phyloP scores from a whole-genome alignment of 2,329 filamentous ascomycete species.

The Orbilia blumenaviensis region DNA sequence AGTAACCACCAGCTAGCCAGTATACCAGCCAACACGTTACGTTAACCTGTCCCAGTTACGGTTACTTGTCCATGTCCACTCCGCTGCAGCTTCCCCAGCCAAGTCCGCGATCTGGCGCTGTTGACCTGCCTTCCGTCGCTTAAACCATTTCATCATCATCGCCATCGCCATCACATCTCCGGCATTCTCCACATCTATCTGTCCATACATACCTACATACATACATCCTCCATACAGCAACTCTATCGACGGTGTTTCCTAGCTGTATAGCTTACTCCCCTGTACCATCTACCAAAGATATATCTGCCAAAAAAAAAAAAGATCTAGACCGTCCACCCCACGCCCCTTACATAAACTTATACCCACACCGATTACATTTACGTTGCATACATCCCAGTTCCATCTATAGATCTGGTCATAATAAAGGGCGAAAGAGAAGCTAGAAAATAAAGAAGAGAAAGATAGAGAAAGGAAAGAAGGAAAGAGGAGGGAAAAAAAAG shows the following conservation, averaged over 20 bases:
- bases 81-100: background rate
- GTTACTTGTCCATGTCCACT: background rate
- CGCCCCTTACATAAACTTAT: background rate
- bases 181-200: too few relatives aligned
- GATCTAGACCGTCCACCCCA: slow-evolving; percentile 35
- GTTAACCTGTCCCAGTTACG: slow-evolving; percentile 7
- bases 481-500: background rate
- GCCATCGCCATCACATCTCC: background rate
- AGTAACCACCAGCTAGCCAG: too few relatives aligned
- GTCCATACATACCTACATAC: too few relatives aligned
- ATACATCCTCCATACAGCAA: background rate
- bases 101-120: slow-evolving; percentile 29
- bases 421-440: too few relatives aligned
- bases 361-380: background rate
- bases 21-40: background rate
- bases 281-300: background rate
- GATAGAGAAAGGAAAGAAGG: background rate
- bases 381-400: background rate
- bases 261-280: slow-evolving; percentile 21
- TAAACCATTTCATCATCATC: slow-evolving; percentile 1
- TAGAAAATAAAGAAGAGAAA: background rate
- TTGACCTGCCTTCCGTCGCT: background rate
- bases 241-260: background rate
- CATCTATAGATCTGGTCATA: too few relatives aligned
- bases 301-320: background rate